Evolutionary conservation across 2,329 filamentous ascomycete species (phyloP).

Genomic region (Exserohilum rostratum): DNA sequence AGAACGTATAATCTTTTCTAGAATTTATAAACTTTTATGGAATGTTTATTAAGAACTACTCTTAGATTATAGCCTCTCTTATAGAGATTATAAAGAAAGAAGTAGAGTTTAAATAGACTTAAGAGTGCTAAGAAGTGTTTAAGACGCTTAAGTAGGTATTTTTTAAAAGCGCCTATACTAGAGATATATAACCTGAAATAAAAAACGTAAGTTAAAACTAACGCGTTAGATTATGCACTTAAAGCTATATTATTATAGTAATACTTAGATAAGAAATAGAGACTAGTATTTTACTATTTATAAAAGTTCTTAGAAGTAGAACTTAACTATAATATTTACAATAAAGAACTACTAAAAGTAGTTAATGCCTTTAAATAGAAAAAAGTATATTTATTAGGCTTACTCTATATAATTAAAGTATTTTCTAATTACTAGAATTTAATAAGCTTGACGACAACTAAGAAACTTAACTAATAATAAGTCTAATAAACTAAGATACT

Average conservation of each 20-base stretch:
- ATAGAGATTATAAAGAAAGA: constrained; percentile 1
- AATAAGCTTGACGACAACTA: constrained; percentile 6
- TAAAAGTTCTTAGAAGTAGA: constrained; percentile 7
- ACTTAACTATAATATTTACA: constrained; percentile 20
- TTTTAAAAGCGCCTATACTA: neutral
- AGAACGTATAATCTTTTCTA: constrained; percentile 15
- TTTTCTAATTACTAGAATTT: constrained; percentile 23
- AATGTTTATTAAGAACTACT: constrained; percentile 2
- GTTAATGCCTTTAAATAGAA: neutral
- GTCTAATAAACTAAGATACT: constrained; percentile 1
- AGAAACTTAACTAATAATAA: constrained; percentile 2
- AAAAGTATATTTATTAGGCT: too few species aligned
- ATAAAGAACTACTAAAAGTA: constrained; percentile 12
- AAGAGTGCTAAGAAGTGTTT: neutral
- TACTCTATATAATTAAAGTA: neutral
- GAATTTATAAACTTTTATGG: neutral
- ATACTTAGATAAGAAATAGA: constrained; percentile 18
- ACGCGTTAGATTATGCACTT: constrained; percentile 1
- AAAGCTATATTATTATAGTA: constrained; percentile 1
- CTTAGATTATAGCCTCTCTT: neutral
- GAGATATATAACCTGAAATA: neutral
- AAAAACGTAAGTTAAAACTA: neutral
- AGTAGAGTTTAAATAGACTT: neutral
- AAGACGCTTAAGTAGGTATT: constrained; percentile 3
- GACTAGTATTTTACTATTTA: constrained; percentile 31